phyloP scores from a whole-genome alignment of 2,329 filamentous ascomycete species.

The Pseudogymnoascus sp. region DNA sequence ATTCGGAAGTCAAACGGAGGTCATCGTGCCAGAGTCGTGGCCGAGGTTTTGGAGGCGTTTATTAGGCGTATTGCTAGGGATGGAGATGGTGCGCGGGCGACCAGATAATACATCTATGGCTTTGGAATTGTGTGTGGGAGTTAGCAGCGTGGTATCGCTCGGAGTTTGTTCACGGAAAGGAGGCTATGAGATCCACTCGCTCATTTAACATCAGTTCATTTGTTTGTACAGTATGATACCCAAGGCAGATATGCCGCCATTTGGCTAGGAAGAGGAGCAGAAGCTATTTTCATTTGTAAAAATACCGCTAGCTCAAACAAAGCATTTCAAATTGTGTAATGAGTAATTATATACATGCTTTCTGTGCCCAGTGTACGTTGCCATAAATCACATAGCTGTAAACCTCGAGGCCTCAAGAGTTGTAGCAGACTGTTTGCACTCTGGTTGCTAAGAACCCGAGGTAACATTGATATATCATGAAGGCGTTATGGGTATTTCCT shows the following conservation, averaged over 20 bases:
- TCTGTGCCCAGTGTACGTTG: background rate
- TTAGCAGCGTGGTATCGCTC: slow-evolving; percentile 2
- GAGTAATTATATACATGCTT: background rate
- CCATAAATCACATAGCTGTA: background rate
- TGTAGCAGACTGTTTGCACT: background rate
- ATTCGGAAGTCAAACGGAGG: slow-evolving; percentile 14
- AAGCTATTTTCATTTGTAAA: slow-evolving; percentile 7
- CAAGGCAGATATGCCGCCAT: slow-evolving; percentile 3
- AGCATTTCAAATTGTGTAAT: background rate
- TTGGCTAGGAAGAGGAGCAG: background rate
- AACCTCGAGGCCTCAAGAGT: background rate
- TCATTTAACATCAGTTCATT: slow-evolving; percentile 9
- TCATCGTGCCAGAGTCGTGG: background rate
- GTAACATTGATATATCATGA: background rate
- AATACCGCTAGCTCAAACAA: background rate
- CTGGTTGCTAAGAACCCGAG: background rate
- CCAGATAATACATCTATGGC: slow-evolving; percentile 4
- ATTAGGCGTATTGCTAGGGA: background rate
- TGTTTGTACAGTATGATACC: slow-evolving; percentile 13
- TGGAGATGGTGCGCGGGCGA: background rate
- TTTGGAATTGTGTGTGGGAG: background rate
- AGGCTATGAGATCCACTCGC: slow-evolving; percentile 8
- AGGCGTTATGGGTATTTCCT: background rate
- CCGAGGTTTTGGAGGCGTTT: background rate
- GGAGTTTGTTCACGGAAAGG: slow-evolving; percentile 1